Evolutionary conservation across 345 rosid species (phyloP).

Genomic region (Ailanthus altissimus): DNA sequence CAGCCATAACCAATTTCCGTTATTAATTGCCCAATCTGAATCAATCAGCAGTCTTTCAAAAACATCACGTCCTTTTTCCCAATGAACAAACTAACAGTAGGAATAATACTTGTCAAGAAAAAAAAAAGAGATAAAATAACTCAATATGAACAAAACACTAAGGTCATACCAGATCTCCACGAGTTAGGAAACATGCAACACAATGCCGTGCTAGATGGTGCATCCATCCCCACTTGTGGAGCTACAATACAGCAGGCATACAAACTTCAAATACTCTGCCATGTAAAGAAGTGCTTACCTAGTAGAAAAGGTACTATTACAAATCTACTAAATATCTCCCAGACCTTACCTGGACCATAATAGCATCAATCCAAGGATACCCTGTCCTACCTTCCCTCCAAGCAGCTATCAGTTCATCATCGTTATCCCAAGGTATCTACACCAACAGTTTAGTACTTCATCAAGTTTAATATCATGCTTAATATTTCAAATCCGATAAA

Average conservation of each 20-base stretch:
- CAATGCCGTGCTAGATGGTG: slow-evolving; percentile 93
- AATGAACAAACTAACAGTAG: slow-evolving; percentile 79
- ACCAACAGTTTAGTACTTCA: slow-evolving; percentile 17
- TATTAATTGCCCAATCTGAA: slow-evolving; percentile 95
- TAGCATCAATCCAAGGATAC: slow-evolving; percentile 99
- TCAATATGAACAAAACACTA: not conserved
- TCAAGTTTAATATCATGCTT: not conserved
- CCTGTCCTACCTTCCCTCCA: slow-evolving; percentile 96
- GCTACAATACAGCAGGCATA: slow-evolving; percentile 45
- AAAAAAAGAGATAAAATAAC: slow-evolving; percentile 13
- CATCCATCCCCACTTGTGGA: slow-evolving; percentile 97
- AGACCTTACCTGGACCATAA: slow-evolving; percentile 85
- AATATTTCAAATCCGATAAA: not conserved
- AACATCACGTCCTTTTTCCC: slow-evolving; percentile 97
- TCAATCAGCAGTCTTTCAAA: slow-evolving; percentile 91
- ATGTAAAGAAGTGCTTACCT: not conserved
- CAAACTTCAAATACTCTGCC: slow-evolving; percentile 4
- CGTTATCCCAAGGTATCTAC: slow-evolving; percentile 93
- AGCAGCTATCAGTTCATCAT: slow-evolving; percentile 66
- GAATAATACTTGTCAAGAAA: slow-evolving; percentile 30
- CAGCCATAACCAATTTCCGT: slow-evolving; percentile 94
- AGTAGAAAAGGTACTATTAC: not conserved
- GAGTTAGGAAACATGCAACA: slow-evolving; percentile 93
- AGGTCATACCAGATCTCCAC: slow-evolving; percentile 83
- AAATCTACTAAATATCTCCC: slow-evolving; percentile 18